phyloP scores from a whole-genome alignment of 441 rosid genomes.

The Macaranga tanarius region DNA sequence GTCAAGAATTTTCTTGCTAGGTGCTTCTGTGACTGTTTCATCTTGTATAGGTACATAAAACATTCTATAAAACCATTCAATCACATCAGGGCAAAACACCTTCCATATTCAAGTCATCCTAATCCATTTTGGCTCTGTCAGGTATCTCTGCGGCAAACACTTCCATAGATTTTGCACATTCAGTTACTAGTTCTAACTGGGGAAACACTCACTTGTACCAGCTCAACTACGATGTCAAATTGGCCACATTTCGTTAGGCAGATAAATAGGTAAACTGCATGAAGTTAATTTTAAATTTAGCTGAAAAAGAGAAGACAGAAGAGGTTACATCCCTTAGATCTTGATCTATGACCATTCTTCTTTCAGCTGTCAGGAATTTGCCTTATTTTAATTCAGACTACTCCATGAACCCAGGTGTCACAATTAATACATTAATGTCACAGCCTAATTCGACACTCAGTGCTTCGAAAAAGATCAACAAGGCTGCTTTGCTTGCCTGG shows the following conservation, averaged over 20 bases:
- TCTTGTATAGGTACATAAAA: not conserved
- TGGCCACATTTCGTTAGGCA: not conserved
- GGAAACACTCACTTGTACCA: slow-evolving; percentile 34
- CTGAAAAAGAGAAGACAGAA: not conserved
- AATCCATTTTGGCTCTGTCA: slow-evolving; percentile 46
- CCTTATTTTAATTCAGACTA: slow-evolving; percentile 65
- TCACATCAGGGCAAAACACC: slow-evolving; percentile 45
- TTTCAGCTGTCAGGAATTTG: slow-evolving; percentile 43
- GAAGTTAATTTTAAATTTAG: not conserved
- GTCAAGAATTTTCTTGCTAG: slow-evolving; percentile 16
- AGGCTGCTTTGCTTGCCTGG: slow-evolving; percentile 77
- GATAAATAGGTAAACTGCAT: too few species aligned
- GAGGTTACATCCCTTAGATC: slow-evolving; percentile 51
- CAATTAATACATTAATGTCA: slow-evolving; percentile 48
- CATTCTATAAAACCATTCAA: slow-evolving; percentile 37
- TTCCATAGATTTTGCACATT: slow-evolving; percentile 43
- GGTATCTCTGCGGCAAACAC: slow-evolving; percentile 49
- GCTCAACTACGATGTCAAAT: not conserved
- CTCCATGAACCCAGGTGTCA: slow-evolving; percentile 61
- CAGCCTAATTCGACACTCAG: slow-evolving; percentile 61
- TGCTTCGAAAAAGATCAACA: slow-evolving; percentile 53
- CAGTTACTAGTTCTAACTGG: slow-evolving; percentile 30
- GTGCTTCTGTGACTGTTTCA: not conserved
- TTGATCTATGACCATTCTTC: slow-evolving; percentile 43
- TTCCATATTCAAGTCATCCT: slow-evolving; percentile 31